A percentile compares a stretch with the other conserved stretches of the same genome.
Evolutionary conservation across 176 grass and related monocot genomes (phyloP).

Genomic region (Melocanna baccifera): DNA sequence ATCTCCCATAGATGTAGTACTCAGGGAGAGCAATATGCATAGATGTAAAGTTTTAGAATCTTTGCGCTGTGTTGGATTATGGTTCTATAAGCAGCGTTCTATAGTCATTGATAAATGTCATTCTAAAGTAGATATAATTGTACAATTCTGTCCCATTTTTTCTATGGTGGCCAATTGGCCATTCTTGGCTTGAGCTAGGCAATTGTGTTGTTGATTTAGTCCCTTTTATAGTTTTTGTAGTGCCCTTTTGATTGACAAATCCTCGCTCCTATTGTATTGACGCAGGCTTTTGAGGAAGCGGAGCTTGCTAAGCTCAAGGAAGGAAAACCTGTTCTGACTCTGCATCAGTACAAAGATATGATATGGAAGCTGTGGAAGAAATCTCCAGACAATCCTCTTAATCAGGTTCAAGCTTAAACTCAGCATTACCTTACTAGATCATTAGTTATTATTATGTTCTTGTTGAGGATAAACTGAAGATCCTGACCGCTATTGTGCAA

Average conservation of each 20-base stretch:
- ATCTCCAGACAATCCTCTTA: constrained; percentile 73
- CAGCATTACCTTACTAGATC: background rate
- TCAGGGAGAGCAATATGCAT: background rate
- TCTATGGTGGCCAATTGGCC: background rate
- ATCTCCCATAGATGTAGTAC: background rate
- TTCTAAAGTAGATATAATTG: background rate
- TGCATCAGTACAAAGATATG: constrained; percentile 74
- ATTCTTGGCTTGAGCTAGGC: background rate
- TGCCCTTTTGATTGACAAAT: background rate
- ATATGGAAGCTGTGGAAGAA: constrained; percentile 83
- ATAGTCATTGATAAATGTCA: background rate
- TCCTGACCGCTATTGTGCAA: background rate
- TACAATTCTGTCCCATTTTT: background rate
- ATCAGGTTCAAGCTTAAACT: constrained; percentile 39
- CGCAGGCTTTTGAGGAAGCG: constrained; percentile 62
- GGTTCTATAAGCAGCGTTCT: background rate
- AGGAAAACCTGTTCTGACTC: constrained; percentile 67
- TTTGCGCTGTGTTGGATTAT: background rate
- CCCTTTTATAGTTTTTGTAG: background rate
- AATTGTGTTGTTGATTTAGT: background rate
- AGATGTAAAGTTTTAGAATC: background rate
- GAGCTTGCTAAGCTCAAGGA: constrained; percentile 68
- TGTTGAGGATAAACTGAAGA: background rate
- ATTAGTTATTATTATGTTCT: background rate
- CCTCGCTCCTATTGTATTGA: background rate